Conservation (phyloP, 2,329 filamentous ascomycete genomes). For the Teratosphaeriaceae sp. region DNA sequence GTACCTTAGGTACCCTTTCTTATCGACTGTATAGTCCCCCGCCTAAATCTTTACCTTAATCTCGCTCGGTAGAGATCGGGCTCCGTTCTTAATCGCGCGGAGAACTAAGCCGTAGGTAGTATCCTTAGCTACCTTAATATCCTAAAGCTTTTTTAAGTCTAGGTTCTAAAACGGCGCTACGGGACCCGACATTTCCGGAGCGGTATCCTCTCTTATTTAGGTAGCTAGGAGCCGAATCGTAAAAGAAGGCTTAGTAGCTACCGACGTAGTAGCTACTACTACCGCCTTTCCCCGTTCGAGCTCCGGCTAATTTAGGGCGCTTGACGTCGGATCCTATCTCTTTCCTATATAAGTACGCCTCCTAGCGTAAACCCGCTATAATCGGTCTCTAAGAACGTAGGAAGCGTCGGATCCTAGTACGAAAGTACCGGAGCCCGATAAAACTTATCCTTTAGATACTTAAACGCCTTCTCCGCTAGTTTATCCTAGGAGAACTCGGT, state of each 20-base stretch:
- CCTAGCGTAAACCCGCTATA: conserved; percentile 15
- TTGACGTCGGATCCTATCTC: neutral
- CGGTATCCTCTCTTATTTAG: neutral
- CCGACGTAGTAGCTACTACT: conserved; percentile 1
- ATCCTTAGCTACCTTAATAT: neutral
- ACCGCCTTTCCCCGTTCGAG: neutral
- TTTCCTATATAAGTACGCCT: conserved; percentile 4
- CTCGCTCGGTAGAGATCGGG: neutral
- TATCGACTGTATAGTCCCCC: neutral
- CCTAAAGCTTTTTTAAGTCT: neutral
- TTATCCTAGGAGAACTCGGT: conserved; percentile 11
- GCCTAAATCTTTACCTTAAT: neutral
- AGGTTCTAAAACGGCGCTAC: neutral
- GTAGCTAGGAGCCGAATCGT: neutral
- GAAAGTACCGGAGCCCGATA: conserved; percentile 10
- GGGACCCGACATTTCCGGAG: neutral
- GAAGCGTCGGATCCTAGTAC: conserved; percentile 11
- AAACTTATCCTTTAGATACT: conserved; percentile 13
- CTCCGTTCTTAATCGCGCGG: neutral
- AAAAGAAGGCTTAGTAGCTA: neutral
- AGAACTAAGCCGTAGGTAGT: neutral
- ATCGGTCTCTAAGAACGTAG: conserved; percentile 11
- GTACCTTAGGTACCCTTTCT: neutral
- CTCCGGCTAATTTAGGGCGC: neutral
- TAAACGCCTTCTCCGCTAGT: conserved; percentile 7